A percentile compares a stretch with the other conserved stretches of the same genome.
Conservation (phyloP, 495 filamentous ascomycete species). For the Talaromyces wortmannii region DNA sequence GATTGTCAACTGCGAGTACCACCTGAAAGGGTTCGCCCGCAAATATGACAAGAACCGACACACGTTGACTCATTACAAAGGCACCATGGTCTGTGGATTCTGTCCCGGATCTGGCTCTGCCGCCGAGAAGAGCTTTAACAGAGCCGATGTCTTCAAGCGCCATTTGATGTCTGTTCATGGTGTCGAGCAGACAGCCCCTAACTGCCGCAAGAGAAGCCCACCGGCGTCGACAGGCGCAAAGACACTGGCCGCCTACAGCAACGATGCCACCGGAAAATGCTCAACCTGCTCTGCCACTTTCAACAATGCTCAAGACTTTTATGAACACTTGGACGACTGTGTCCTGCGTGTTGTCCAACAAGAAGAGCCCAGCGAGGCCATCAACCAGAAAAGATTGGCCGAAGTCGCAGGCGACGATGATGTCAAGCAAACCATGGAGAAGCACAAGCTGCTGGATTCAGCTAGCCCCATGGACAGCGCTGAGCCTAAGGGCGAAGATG, state of each 20-base stretch:
- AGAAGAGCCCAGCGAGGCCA: constrained; percentile 90
- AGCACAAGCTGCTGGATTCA: constrained; percentile 62
- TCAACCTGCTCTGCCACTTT: constrained; percentile 92
- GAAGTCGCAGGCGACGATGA: constrained; percentile 79
- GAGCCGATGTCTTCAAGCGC: constrained; percentile 97
- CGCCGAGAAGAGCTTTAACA: constrained; percentile 96
- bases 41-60: constrained; percentile 99
- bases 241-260: constrained; percentile 54
- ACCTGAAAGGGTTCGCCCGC: constrained; percentile 88
- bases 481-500: constrained; percentile 40
- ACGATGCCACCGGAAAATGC: constrained; percentile 85
- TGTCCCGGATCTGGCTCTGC: constrained; percentile 88
- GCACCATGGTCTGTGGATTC: constrained; percentile 98
- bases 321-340: constrained; percentile 98
- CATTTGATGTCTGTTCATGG: constrained; percentile 91
- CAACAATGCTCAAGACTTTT: constrained; percentile 93
- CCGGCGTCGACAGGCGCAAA: constrained; percentile 35
- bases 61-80: constrained; percentile 97
- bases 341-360: constrained; percentile 96
- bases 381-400: constrained; percentile 80
- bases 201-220: constrained; percentile 82
- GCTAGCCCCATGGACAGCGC: constrained; percentile 31
- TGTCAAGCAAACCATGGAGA: constrained; percentile 77
- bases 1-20: constrained; percentile 89
- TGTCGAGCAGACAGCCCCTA: constrained; percentile 93